Evolutionary conservation across 164 flowering plant species (phyloP), one percentile per base, ranked within the genome.

Genomic region (Euptelea pleiosperma): DNA sequence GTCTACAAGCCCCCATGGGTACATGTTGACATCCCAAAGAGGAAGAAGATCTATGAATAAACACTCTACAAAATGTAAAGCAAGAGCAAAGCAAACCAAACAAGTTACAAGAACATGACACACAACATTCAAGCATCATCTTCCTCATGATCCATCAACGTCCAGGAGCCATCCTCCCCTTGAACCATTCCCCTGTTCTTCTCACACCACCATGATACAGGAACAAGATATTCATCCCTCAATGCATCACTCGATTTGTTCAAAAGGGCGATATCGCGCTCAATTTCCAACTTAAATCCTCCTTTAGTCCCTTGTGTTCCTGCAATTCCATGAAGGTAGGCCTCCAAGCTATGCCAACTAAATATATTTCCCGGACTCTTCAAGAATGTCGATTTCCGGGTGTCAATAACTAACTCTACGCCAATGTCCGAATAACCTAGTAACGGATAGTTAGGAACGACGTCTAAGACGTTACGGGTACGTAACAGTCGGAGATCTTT

Each of bases 181-280:
- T 87, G 92, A 43, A 82, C 82, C 98, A 91, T 83, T 0, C 95
- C 89, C 61, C 81, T 91, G 42, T 89, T 80, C 70, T 73, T 69
- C 54, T 55, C 77, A 48, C 64, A 43, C 85, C 86, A 53, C 98
- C 98, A 91, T 0, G 74, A 45, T 15, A 8, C 68, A 0, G 95
- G 98, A 15, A 87, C 77, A 26, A 79, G 66, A 56, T 78, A 78
- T 40, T 82, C 89, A 9, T 81, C 87, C 67, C 77, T 83, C 65
- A 91, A 49, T 3, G 31, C 69, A 50, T 85, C 86, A 43, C 54
- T 8, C 0, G 40, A 21, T 57, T 89, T 91, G 52, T 91, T 91
- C 7, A 85, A 77, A 0, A 91, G 68, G 0, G 85, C 71, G 16
- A 87, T 67, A 35, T 82, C 91, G 0, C 92, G 66, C 8, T 80